phyloP scores from a whole-genome alignment of 1,284 basidiomycete genomes.

The Erythrobasidium hasegawianum region DNA sequence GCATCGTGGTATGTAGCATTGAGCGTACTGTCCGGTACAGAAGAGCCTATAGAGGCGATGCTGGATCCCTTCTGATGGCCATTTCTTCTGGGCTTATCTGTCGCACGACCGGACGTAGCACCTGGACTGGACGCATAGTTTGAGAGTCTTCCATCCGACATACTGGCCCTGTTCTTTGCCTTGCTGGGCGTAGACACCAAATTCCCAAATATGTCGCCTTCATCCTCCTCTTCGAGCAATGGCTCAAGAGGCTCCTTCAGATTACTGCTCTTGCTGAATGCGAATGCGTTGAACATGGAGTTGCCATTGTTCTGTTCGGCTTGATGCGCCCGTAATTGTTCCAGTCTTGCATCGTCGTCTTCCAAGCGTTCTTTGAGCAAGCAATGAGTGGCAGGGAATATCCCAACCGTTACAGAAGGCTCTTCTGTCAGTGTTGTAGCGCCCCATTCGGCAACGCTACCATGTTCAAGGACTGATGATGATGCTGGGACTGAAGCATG shows the following conservation, averaged over 20 bases:
- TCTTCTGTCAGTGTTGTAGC: slow-evolving; percentile 37
- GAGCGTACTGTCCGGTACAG: not conserved
- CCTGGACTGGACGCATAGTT: not conserved
- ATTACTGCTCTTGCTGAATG: slow-evolving; percentile 1
- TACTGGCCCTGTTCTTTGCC: slow-evolving; percentile 14
- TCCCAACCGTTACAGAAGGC: slow-evolving; percentile 82
- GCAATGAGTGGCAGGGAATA: slow-evolving; percentile 89
- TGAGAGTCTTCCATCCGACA: slow-evolving; percentile 29
- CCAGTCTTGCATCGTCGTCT: slow-evolving; percentile 80
- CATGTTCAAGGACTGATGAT: no score
- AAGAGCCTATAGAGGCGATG: not conserved
- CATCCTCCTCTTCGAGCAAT: slow-evolving; percentile 71
- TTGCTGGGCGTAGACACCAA: slow-evolving; percentile 16
- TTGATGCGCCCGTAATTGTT: slow-evolving; percentile 55
- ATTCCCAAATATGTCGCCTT: slow-evolving; percentile 43
- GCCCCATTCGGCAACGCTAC: slow-evolving; percentile 48
- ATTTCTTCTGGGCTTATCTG: slow-evolving; percentile 30
- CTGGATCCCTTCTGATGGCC: slow-evolving; percentile 37
- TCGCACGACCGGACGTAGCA: no score
- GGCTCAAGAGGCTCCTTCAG: slow-evolving; percentile 57
- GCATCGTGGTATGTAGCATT: slow-evolving; percentile 9
- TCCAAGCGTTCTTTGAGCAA: slow-evolving; percentile 81
- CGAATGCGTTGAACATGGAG: slow-evolving; percentile 23
- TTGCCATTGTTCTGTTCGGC: not conserved
- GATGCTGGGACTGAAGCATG: slow-evolving; percentile 58